Evolutionary conservation across 345 rosid genomes (phyloP), one percentile per base, ranked within the genome.

Genomic region (Gossypium anomalum): DNA sequence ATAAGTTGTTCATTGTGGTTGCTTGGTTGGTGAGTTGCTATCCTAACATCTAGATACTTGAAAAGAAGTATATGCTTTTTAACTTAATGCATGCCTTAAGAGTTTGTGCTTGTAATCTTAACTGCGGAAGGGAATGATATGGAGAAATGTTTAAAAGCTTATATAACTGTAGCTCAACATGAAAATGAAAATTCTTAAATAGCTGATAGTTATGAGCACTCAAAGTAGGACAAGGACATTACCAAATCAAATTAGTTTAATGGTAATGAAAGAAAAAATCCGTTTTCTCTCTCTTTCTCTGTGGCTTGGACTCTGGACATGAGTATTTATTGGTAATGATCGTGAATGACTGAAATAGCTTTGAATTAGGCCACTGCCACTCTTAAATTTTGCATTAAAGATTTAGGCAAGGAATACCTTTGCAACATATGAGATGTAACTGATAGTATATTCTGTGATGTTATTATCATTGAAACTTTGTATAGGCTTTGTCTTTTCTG

Each of bases 1-100:
- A 10, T 65, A 43, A n/a, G 44, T 65, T 65, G 69, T 65, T 65
- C 27, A 19, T 43, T 43, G 27, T 65, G 51, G 22, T 65, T 65
- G 16, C 51, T 19, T 19, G 51, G 47, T 65, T 65, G 51, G 49
- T 64, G 23, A 60, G 4, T 43, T 65, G 19, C 27, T 43, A 65
- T 64, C 68, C 49, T n/a, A 12, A n/a, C 20, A 43, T 43, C 69
- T 10, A 19, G 49, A 65, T 65, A 41, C 69, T 43, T 7, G 11
- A 65, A 43, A 41, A 19, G 43, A 19, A 17, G 13, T 65, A 34
- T 34, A 9, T 20, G 3, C 16, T 41, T 41, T 41, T 64, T 45
- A 64, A 43, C 19, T 63, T 41, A 65, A 19, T 16, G 2, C 27
- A 4, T 65, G 16, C 51, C 23, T 65, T 10, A 12, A 19, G 27